A percentile compares a stretch with the other conserved stretches of the same genome.
Evolutionary conservation across 164 flowering plant species (phyloP).

Genomic region (Vitis riparia): DNA sequence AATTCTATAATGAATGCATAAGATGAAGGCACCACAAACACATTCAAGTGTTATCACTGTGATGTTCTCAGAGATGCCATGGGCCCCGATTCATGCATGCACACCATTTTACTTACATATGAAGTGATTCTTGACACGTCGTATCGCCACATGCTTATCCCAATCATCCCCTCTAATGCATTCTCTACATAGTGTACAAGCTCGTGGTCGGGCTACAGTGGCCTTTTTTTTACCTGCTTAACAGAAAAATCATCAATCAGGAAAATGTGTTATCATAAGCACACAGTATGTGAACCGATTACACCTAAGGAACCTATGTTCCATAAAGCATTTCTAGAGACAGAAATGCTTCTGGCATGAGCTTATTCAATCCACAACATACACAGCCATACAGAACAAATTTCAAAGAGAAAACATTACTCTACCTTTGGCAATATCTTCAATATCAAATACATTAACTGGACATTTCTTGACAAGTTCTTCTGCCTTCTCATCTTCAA

Average conservation of each 20-base stretch:
- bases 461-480: slow-evolving; percentile 75
- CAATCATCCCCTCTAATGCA: slow-evolving; percentile 72
- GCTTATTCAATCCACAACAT: neutral
- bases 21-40: neutral
- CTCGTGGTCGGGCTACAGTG: slow-evolving; percentile 71
- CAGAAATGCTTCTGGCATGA: slow-evolving; percentile 1
- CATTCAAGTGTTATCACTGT: too few species aligned
- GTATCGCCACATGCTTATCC: slow-evolving; percentile 59
- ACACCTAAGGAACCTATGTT: too few species aligned
- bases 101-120: slow-evolving; percentile 66
- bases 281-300: too few species aligned
- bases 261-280: too few species aligned
- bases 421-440: slow-evolving; percentile 72
- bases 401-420: slow-evolving; percentile 6
- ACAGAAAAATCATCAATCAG: slow-evolving; percentile 10
- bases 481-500: slow-evolving; percentile 67
- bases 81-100: neutral
- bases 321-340: too few species aligned
- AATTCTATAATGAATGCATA: neutral
- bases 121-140: slow-evolving; percentile 89
- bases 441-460: slow-evolving; percentile 83
- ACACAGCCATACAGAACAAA: neutral
- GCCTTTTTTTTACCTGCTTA: slow-evolving; percentile 69
- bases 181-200: slow-evolving; percentile 88
- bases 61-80: too few species aligned